Evolutionary conservation across 805 yeast species (phyloP).

Genomic region (Komagataella kurtzmanii): DNA sequence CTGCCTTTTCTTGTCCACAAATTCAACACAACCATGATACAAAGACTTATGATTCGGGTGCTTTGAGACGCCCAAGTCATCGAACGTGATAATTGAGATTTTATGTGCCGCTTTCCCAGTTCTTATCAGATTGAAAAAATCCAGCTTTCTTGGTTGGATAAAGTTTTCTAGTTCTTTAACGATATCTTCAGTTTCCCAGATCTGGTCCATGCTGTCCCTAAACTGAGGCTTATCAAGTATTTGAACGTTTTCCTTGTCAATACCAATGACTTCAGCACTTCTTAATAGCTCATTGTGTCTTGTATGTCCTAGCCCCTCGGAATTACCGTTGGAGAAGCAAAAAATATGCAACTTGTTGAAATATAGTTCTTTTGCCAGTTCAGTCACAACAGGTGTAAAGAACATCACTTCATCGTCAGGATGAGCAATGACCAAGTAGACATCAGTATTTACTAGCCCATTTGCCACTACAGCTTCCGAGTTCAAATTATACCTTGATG

Average conservation of each 20-base stretch:
- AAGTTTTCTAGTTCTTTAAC: conserved; percentile 18
- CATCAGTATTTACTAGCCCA: conserved; percentile 8
- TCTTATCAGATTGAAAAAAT: conserved; percentile 1
- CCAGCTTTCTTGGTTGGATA: neutral
- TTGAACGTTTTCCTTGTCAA: conserved; percentile 24
- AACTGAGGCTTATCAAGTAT: conserved; percentile 29
- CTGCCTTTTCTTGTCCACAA: conserved; percentile 8
- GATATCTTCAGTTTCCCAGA: conserved; percentile 46
- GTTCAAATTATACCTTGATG: conserved; percentile 10
- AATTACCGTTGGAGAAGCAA: conserved; percentile 71
- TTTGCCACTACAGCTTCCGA: conserved; percentile 6
- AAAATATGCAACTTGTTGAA: conserved; percentile 41
- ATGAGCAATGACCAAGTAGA: conserved; percentile 57
- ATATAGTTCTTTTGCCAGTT: conserved; percentile 29
- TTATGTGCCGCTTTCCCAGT: conserved; percentile 2
- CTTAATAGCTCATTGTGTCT: conserved; percentile 46
- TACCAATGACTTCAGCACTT: conserved; percentile 43
- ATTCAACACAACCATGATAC: conserved; percentile 32
- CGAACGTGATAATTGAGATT: conserved; percentile 48
- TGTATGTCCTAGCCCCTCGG: conserved; percentile 53
- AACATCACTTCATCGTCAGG: conserved; percentile 99
- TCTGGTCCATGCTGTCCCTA: conserved; percentile 49
- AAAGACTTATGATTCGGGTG: conserved; percentile 81
- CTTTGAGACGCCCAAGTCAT: conserved; percentile 64
- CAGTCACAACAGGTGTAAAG: conserved; percentile 67